These are phyloP conservation scores for Tetrapyrgos nigripes DNA, from an alignment of 1,284 basidiomycete genomes.

Conservation along the genomic window DNA sequence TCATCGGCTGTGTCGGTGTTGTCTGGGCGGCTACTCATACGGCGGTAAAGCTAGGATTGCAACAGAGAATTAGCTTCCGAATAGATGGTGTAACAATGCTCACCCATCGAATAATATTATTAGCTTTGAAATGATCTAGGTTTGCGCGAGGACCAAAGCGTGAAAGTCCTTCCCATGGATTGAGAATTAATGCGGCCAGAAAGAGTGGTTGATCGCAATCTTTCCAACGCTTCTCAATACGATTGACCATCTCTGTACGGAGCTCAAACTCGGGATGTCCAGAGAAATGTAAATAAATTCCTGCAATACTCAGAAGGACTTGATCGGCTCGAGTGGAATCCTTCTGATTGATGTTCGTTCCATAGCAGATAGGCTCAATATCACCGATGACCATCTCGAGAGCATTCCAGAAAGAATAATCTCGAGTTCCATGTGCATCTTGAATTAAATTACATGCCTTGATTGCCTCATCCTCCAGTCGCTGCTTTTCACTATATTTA, in stretches of 20 bases:
- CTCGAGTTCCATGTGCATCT: constrained; percentile 4
- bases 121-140: constrained; percentile 25
- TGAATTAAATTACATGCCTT: background rate
- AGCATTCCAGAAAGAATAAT: constrained; percentile 28
- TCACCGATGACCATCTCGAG: constrained; percentile 30
- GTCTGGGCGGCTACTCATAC: constrained; percentile 20
- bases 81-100: constrained; percentile 4
- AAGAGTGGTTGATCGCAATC: constrained; percentile 11
- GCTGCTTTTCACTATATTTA: constrained; percentile 3
- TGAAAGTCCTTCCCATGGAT: constrained; percentile 27
- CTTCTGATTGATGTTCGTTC: constrained; percentile 34
- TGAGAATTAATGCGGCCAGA: constrained; percentile 25
- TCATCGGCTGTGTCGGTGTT: constrained; percentile 12
- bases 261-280: constrained; percentile 25
- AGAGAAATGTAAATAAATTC: constrained; percentile 32
- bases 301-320: constrained; percentile 33
- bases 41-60: constrained; percentile 23
- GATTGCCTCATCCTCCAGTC: background rate
- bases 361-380: constrained; percentile 35
- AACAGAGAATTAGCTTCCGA: background rate
- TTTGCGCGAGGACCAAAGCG: constrained; percentile 30
- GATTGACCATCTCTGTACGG: constrained; percentile 24
- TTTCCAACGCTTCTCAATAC: constrained; percentile 11
- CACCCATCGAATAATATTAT: constrained; percentile 26
- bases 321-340: constrained; percentile 29